Conservation (phyloP, 208 protist genomes). For the Trypanosoma platydactyli region DNA sequence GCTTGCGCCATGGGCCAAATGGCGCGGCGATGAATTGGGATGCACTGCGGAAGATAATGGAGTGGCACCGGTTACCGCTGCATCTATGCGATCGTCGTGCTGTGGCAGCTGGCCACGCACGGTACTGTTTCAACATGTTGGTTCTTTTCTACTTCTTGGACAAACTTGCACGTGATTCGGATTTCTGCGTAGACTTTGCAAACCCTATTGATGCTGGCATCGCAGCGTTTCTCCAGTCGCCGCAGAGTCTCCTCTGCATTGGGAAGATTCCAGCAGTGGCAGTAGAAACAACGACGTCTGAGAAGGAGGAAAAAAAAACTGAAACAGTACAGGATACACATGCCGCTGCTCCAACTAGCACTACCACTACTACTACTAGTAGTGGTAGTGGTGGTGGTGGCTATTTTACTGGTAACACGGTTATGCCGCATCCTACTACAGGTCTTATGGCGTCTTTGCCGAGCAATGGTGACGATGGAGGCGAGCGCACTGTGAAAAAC, state of each 20-base stretch:
- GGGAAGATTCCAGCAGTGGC: constrained; percentile 24
- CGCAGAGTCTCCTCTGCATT: constrained; percentile 43
- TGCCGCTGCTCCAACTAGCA: not conserved
- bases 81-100: constrained; percentile 42
- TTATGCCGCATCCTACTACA: not conserved
- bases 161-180: constrained; percentile 30
- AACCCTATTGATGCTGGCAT: constrained; percentile 56
- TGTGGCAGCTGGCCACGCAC: constrained; percentile 43
- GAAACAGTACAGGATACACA: not conserved
- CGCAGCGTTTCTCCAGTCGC: constrained; percentile 62
- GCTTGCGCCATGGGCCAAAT: constrained; percentile 37
- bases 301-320: not conserved
- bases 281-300: not conserved
- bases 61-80: constrained; percentile 40
- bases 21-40: constrained; percentile 52
- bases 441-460: too few species aligned
- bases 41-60: constrained; percentile 37
- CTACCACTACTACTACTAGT: not conserved
- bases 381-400: not conserved
- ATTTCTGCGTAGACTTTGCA: constrained; percentile 62
- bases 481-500: not conserved
- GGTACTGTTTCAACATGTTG: constrained; percentile 67
- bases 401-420: not conserved
- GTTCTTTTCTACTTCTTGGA: constrained; percentile 75
- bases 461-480: not conserved